phyloP scores from a whole-genome alignment of 176 grass and related monocot genomes.

The bread wheat (Triticum aestivum) region DNA sequence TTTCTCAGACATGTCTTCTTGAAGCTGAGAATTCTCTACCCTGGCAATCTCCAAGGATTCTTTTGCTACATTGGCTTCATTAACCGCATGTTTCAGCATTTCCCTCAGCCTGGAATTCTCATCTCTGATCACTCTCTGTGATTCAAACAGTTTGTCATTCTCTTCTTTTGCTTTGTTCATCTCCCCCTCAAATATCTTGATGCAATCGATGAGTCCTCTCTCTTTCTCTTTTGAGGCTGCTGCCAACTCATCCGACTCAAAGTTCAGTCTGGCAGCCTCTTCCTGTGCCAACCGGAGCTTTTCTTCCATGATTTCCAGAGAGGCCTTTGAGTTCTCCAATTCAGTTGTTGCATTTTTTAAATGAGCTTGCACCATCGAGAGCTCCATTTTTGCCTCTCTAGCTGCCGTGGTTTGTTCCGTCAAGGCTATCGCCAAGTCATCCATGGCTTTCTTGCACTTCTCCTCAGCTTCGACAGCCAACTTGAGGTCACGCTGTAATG shows the following conservation, averaged over 20 bases:
- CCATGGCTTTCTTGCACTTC: slow-evolving; percentile 89
- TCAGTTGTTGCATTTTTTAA: slow-evolving; percentile 57
- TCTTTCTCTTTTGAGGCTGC: slow-evolving; percentile 67
- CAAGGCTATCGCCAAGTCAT: slow-evolving; percentile 78
- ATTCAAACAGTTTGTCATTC: slow-evolving; percentile 71
- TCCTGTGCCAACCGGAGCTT: slow-evolving; percentile 48
- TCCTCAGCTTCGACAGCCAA: slow-evolving; percentile 74
- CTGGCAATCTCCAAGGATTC: slow-evolving; percentile 73
- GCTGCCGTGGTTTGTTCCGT: slow-evolving; percentile 58
- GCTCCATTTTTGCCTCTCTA: slow-evolving; percentile 53
- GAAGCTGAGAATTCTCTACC: slow-evolving; percentile 68
- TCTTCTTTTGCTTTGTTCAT: slow-evolving; percentile 58
- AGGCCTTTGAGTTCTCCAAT: slow-evolving; percentile 41
- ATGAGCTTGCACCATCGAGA: slow-evolving; percentile 44
- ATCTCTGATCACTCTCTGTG: slow-evolving; percentile 62
- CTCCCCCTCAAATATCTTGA: slow-evolving; percentile 67
- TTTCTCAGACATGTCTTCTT: slow-evolving; percentile 69
- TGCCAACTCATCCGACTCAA: slow-evolving; percentile 48
- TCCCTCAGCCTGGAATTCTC: slow-evolving; percentile 77
- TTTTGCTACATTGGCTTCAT: slow-evolving; percentile 64
- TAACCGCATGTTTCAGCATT: slow-evolving; percentile 77
- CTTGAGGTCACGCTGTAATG: slow-evolving; percentile 70
- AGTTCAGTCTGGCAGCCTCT: slow-evolving; percentile 47
- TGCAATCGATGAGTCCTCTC: slow-evolving; percentile 59
- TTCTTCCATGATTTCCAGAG: slow-evolving; percentile 26